Percentiles rank a stretch among this genome's conserved stretches.
Evolutionary conservation across 1,139 yeast species (phyloP).

Genomic region (Lodderomyces margitis): DNA sequence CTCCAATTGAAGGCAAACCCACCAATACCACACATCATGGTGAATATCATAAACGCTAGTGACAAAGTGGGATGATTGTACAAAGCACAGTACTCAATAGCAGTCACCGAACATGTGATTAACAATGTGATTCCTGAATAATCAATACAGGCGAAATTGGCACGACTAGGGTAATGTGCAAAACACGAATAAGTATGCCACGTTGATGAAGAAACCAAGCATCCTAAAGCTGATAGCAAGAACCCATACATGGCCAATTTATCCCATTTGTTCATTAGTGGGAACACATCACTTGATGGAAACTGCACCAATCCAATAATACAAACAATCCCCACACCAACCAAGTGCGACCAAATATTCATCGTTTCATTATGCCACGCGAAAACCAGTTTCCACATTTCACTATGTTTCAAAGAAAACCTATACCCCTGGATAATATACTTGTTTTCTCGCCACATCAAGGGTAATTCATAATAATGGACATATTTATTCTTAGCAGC

Average conservation of each 20-base stretch:
- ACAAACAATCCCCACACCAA: conserved; percentile 61
- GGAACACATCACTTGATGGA: conserved; percentile 52
- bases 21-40: conserved; percentile 62
- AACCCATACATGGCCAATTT: conserved; percentile 60
- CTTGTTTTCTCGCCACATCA: conserved; percentile 91
- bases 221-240: conserved; percentile 68
- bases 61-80: conserved; percentile 56
- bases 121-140: conserved; percentile 91
- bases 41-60: conserved; percentile 53
- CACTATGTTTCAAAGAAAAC: conserved; percentile 63
- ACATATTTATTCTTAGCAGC: conserved; percentile 55
- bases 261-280: conserved; percentile 43
- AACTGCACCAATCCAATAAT: conserved; percentile 59
- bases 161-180: conserved; percentile 60
- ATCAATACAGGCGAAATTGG: conserved; percentile 87
- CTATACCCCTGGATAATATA: conserved; percentile 83
- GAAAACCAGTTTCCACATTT: conserved; percentile 57
- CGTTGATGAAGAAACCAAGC: conserved; percentile 71
- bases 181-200: conserved; percentile 95
- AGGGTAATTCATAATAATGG: conserved; percentile 85
- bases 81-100: conserved; percentile 80
- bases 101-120: conserved; percentile 85
- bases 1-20: conserved; percentile 89
- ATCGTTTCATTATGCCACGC: conserved; percentile 73
- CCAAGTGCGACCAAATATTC: conserved; percentile 90